Base-by-base conservation (phyloP, 164 flowering plant species). In the Hamamelis virginiana region DNA sequence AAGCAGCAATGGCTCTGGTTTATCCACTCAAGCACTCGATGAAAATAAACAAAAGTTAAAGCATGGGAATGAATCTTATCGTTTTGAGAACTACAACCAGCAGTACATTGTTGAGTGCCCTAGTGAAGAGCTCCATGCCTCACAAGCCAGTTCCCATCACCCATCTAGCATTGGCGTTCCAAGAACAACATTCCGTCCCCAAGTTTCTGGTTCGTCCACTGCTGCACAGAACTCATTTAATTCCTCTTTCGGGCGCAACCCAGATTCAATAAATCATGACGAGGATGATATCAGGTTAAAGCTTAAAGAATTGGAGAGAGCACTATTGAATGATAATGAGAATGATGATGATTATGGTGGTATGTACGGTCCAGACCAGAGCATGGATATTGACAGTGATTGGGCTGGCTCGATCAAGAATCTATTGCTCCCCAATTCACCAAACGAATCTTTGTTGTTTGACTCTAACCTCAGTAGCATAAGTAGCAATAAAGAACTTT, bases 271-370 rank as follows among this genome's bases (percentile, higher is more conserved):
- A 1, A 79, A 80, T n/a, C 90, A 71, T 65, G 89, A 86, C 62
- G 86, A 82, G 26, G 87, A 83, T 63, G 76, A 72, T 63, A 67
- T 90, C 79, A 87, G 82, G 50, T 58, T 82, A 21, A 94, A 90
- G 81, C 87, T 94, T 71, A 89, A 80, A 77, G 96, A 94, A 71
- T 75, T 94, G 56, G 98, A 94, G 75, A 84, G 86, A 71, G 91
- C 73, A 23, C 87, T 90, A 38, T 80, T 90, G 28, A 82, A 74
- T 64, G 95, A 89, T 57, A 79, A 75, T 72, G 84, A 78, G 45
- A 82, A 64, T 22, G 75, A 73, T 57, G 74, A 74, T 58, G 2
- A 33, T 33, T 33, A 33, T 33, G 41, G 41, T 33, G 84, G 85
- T 4, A 48, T 71, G 64, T 65, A 77, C 55, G 76, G 46, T 15